Evolutionary conservation across 768 basidiomycete species (phyloP).

Genomic region (Fibroporia radiculosa): DNA sequence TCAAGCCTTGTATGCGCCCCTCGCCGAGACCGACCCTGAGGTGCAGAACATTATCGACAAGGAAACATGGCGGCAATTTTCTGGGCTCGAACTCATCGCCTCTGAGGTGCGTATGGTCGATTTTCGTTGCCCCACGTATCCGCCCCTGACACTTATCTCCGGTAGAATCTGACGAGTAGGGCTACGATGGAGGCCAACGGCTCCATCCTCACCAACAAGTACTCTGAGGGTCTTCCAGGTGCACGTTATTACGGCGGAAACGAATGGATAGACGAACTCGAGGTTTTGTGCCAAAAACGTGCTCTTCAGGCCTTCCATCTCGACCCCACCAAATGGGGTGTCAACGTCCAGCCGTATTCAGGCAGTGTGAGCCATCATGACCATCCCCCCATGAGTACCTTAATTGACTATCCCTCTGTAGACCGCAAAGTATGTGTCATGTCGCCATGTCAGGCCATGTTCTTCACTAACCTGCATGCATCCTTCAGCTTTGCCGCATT

Average conservation of each 20-base stretch:
- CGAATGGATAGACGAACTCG: slow-evolving; percentile 96
- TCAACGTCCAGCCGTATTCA: slow-evolving; percentile 99
- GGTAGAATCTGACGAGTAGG: slow-evolving; percentile 89
- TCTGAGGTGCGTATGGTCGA: slow-evolving; percentile 91
- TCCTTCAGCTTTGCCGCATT: slow-evolving; percentile 82
- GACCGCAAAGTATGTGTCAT: slow-evolving; percentile 82
- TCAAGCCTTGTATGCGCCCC: slow-evolving; percentile 80
- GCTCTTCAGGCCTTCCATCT: slow-evolving; percentile 95
- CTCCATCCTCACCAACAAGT: slow-evolving; percentile 98
- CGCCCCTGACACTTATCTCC: too few relatives aligned
- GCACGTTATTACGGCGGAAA: slow-evolving; percentile 98
- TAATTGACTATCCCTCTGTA: slow-evolving; percentile 22
- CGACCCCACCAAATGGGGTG: slow-evolving; percentile 89
- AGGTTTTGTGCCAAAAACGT: slow-evolving; percentile 89
- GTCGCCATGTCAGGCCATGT: slow-evolving; percentile 7
- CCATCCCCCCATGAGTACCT: not conserved
- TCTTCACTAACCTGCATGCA: slow-evolving; percentile 8
- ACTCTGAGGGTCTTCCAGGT: slow-evolving; percentile 98
- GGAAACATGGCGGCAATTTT: slow-evolving; percentile 98
- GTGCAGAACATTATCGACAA: slow-evolving; percentile 97
- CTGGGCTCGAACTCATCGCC: slow-evolving; percentile 96
- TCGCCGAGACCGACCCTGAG: slow-evolving; percentile 89
- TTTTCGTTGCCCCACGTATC: too few relatives aligned
- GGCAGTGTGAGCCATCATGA: slow-evolving; percentile 57
- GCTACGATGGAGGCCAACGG: slow-evolving; percentile 98